A percentile compares a stretch with the other conserved stretches of the same genome.
Evolutionary conservation across 441 rosid species (phyloP).

Genomic region (Corymbia citriodora): DNA sequence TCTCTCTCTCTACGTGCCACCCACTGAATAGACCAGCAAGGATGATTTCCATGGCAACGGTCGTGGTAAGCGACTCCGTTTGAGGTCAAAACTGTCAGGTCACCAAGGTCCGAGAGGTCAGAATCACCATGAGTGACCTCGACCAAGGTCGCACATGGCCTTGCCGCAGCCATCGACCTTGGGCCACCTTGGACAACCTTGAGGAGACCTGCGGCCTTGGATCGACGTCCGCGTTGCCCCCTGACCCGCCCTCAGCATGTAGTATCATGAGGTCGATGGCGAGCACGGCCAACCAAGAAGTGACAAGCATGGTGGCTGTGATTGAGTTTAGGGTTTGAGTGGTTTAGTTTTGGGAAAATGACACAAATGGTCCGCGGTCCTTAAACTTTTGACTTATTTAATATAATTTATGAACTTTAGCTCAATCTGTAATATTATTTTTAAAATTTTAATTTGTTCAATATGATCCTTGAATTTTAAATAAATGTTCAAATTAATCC

Average conservation of each 20-base stretch:
- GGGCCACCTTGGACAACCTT: not conserved
- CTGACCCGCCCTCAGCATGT: not conserved
- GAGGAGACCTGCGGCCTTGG: not conserved
- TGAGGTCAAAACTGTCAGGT: not conserved
- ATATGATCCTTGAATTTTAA: accelerated
- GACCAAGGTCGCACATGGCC: not conserved
- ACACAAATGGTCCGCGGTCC: accelerated
- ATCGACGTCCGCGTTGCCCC: not conserved
- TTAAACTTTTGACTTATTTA: too few relatives aligned
- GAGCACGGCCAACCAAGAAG: not conserved
- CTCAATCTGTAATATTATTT: too few relatives aligned
- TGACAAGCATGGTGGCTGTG: not conserved
- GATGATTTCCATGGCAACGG: not conserved
- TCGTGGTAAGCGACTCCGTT: not conserved
- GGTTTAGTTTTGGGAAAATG: not conserved
- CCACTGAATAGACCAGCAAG: not conserved
- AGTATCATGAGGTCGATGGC: not conserved
- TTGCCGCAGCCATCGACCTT: not conserved
- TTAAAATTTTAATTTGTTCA: too few relatives aligned
- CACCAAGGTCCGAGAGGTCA: not conserved
- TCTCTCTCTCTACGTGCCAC: not conserved
- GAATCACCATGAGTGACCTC: not conserved
- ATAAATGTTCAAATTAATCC: accelerated
- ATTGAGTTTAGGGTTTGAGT: not conserved
- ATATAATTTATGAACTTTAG: too few relatives aligned